Conservation (phyloP, 2,329 filamentous ascomycete genomes). For the Talaromyces sp. region DNA sequence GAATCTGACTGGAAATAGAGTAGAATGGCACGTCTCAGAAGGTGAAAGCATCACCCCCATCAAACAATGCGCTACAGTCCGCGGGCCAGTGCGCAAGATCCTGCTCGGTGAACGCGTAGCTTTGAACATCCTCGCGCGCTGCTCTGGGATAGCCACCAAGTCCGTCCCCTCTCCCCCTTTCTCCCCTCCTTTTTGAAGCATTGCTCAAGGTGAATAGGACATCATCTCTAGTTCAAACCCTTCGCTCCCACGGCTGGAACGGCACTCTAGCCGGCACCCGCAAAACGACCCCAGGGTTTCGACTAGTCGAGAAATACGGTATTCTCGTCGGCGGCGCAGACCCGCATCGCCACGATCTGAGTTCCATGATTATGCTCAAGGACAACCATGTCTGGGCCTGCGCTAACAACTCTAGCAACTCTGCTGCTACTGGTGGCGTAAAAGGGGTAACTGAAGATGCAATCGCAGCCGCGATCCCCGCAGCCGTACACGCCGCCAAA, state of each 20-base stretch:
- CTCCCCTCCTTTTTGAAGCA: neutral
- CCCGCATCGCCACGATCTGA: constrained; percentile 84
- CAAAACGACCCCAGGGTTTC: constrained; percentile 95
- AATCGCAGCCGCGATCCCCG: constrained; percentile 66
- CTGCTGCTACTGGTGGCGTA: constrained; percentile 19
- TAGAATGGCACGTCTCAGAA: constrained; percentile 82
- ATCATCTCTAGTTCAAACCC: constrained; percentile 47
- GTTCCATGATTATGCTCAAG: constrained; percentile 97
- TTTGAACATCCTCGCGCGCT: constrained; percentile 83
- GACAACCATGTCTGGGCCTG: constrained; percentile 97
- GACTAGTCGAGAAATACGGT: constrained; percentile 95
- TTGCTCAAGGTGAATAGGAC: constrained; percentile 15
- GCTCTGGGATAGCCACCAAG: constrained; percentile 82
- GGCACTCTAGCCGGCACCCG: constrained; percentile 89
- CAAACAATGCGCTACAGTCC: constrained; percentile 72
- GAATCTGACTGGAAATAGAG: constrained; percentile 39
- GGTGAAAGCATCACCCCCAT: constrained; percentile 65
- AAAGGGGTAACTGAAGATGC: neutral
- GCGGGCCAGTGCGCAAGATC: constrained; percentile 75
- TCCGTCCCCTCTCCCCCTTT: constrained; percentile 27
- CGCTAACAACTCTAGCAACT: constrained; percentile 42
- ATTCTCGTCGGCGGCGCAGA: constrained; percentile 94
- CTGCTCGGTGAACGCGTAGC: constrained; percentile 92
- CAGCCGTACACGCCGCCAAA: constrained; percentile 80
- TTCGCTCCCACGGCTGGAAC: constrained; percentile 65